A percentile compares a stretch with the other conserved stretches of the same genome.
phyloP scores from a whole-genome alignment of 179 eudicot species.

The Camellia oleifera region DNA sequence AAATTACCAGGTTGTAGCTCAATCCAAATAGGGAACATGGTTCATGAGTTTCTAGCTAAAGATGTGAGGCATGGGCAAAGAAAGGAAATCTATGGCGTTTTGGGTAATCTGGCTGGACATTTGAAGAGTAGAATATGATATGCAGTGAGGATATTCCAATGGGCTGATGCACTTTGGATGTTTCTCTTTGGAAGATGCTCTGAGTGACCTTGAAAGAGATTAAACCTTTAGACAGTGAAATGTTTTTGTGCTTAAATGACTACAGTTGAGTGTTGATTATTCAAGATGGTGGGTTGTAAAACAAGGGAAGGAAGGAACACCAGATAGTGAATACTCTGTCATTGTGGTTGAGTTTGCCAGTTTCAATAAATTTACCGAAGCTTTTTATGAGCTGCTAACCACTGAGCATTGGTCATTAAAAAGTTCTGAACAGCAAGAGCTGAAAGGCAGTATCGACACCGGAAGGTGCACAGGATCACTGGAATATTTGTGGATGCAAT shows the following conservation, averaged over 20 bases:
- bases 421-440: neutral
- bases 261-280: neutral
- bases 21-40: slow-evolving; percentile 31
- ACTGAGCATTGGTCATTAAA: neutral
- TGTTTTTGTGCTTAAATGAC: neutral
- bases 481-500: neutral
- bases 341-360: neutral
- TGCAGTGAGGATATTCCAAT: slow-evolving; percentile 14
- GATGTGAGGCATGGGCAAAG: slow-evolving; percentile 31
- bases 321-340: neutral
- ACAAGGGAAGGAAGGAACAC: neutral
- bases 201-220: neutral
- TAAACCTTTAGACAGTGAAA: neutral
- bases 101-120: slow-evolving; percentile 27
- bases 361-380: neutral
- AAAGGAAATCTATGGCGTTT: slow-evolving; percentile 29
- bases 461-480: neutral
- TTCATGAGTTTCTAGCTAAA: slow-evolving; percentile 39
- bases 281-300: neutral
- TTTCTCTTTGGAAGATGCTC: neutral
- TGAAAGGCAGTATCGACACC: neutral
- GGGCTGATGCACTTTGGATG: neutral
- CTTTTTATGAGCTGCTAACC: neutral
- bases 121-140: slow-evolving; percentile 17
- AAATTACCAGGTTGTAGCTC: slow-evolving; percentile 41